phyloP scores from a whole-genome alignment of 1,284 basidiomycete genomes.

The Fomitopsis pinicola region DNA sequence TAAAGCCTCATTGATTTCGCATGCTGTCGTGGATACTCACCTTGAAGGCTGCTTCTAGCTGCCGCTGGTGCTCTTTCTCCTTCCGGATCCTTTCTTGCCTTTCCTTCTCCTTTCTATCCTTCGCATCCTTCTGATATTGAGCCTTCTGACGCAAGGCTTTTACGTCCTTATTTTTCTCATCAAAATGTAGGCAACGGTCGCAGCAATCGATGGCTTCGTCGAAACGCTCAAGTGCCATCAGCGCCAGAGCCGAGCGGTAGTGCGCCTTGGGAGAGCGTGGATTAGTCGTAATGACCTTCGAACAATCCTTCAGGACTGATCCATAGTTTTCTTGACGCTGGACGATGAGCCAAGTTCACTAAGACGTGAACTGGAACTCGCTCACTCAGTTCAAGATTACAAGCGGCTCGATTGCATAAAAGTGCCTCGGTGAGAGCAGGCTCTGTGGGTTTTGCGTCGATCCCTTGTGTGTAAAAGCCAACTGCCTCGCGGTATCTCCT shows the following conservation, averaged over 20 bases:
- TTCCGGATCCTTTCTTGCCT: slow-evolving; percentile 42
- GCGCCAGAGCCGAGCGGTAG: slow-evolving; percentile 77
- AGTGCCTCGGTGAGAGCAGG: slow-evolving; percentile 61
- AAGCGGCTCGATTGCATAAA: slow-evolving; percentile 88
- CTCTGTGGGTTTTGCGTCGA: slow-evolving; percentile 80
- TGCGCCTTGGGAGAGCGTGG: slow-evolving; percentile 73
- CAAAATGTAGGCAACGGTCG: slow-evolving; percentile 57
- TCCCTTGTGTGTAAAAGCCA: slow-evolving; percentile 86
- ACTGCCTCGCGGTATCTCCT: slow-evolving; percentile 86
- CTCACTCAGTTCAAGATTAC: slow-evolving; percentile 84
- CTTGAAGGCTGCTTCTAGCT: slow-evolving; percentile 53
- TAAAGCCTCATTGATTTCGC: not conserved
- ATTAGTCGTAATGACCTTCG: slow-evolving; percentile 64
- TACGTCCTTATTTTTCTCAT: slow-evolving; percentile 51
- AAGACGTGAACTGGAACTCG: slow-evolving; percentile 3
- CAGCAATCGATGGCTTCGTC: slow-evolving; percentile 84
- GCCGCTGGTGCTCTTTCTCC: slow-evolving; percentile 43
- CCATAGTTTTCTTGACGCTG: slow-evolving; percentile 75
- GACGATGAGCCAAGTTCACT: slow-evolving; percentile 9
- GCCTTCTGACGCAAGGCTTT: slow-evolving; percentile 43
- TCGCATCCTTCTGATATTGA: slow-evolving; percentile 39
- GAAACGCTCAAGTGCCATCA: slow-evolving; percentile 66
- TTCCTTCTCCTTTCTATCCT: slow-evolving; percentile 48
- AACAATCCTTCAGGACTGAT: slow-evolving; percentile 80
- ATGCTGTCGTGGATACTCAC: slow-evolving; percentile 35